Base-by-base conservation (phyloP, 768 basidiomycete species). In the Polyporus arcularius region DNA sequence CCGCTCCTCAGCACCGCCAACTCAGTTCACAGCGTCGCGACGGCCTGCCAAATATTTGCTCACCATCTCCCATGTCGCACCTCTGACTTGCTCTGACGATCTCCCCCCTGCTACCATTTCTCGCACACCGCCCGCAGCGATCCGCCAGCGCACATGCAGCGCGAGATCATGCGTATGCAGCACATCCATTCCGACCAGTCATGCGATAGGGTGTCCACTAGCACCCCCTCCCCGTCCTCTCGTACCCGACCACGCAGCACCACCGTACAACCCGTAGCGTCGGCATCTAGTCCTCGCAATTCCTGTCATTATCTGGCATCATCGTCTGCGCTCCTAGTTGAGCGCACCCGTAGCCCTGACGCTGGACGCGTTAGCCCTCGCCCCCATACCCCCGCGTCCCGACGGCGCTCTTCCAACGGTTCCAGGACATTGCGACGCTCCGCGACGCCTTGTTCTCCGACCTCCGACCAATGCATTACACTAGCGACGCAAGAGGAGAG, bases 361-460 rank as follows among this genome's bases (percentile, higher is more conserved):
- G 61, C 61, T 58, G 61, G 61, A 58, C 61, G 53, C 57, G 43
- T 51, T 40, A 51, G 56, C 53, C 56, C 56, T 47, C 51, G 16
- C 18, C 38, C 18, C 35, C n/a, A 3, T 40, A 10, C 16, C 31
- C 30, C 28, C 30, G 49, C 49, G 1, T 32, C 28, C 21, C 28
- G 48, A 15, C 47, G 18, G 42, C 52, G 7, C n/a, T 42, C 21
- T 14, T 14, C 4, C 8, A 41, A 28, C 21, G 2, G 18, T 28
- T 30, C 53, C 39, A 38, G 39, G 21, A 12, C 53, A 11, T 26
- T 39, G 14, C n/a, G 5, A 38, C 35, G 11, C 35, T 3, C 35
- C 35, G 18, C 14, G 14, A 21, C 51, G 39, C 21, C 21, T 26
- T 26, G 21, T 26, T 26, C 21, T 15, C 21, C 26, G 14, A 21